Base-by-base conservation (phyloP, 331 rosid species). In the Malus hybrid region DNA sequence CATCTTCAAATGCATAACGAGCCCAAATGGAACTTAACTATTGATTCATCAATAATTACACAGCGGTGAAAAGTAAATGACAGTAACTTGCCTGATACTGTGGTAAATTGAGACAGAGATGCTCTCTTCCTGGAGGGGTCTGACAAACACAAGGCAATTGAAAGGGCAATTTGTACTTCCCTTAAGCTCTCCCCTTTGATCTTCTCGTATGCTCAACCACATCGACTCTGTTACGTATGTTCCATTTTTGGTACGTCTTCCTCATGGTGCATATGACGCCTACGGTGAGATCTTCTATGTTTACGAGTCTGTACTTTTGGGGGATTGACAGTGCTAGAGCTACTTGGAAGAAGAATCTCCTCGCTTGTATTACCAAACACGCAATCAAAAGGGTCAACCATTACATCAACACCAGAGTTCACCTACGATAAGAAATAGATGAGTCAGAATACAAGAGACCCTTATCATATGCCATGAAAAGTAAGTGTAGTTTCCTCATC, bases 371-470 rank as follows among this genome's bases (percentile, higher is more conserved):
- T 29, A 79, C 89, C 96, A 60, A 90, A 95, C 55, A 95, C 55
- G 67, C 72, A 83, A 78, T 89, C 97, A 63, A 95, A 81, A 71
- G 97, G 96, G 75, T 89, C 97, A 22, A 36, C 72, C 80, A n/a
- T 60, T 65, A 54, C 50, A 63, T 86, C 93, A 67, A 32, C 59
- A 19, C 29, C 84, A 31, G 82, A 69, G 76, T 75, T 86, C 80
- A 32, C 62, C 97, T 88, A 76, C 84, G 80, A 73, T 36, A 71
- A 52, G 13, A 44, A 5, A 8, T 28, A 3, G 46, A 39, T 39
- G 24, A 39, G 66, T 67, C 52, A 78, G 76, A 31, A 73, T 13
- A 10, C 20, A 52, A 46, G 34, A 11, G 28, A 31, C 12, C 46
- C 46, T 9, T 39, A 39, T 39, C 46, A 39, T 9, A 36, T 24